Base-by-base conservation (phyloP, 2,329 filamentous ascomycete genomes). In the Microcyclospora tardicrescens region DNA sequence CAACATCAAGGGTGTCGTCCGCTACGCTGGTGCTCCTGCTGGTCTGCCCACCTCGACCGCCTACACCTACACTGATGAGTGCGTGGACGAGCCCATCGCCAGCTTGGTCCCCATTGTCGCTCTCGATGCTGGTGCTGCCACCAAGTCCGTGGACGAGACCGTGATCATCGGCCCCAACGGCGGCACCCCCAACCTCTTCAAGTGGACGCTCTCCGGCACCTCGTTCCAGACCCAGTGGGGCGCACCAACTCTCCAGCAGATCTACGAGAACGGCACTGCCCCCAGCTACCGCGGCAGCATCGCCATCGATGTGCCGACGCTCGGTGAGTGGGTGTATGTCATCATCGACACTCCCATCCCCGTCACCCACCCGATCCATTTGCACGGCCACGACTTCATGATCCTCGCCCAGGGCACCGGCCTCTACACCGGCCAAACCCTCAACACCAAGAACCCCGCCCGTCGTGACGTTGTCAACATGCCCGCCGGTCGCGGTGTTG, bases 181-280 rank as follows among this genome's bases (percentile, higher is more conserved):
- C 28, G 56, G 58, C 15, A 38, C 35, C 5, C 45, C 49, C 28
- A 57, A 51, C 14, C 46, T 65, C 9, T 64, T 57, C 55, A 56
- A 59, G 10, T 67, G 64, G 64, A 58, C 54, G 14, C 50, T 67
- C 2, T 58, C 59, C 41, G 61, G 60, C 45, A 62, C 56, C 2
- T 62, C 59, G 27, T 63, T 66, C 55, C 41, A 50, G 28, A 42
- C 45, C 16, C 43, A 53, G n/a, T 67, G 60, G 58, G 49, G 42
- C 6, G 46, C 64, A 38, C 63, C 64, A 15, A 62, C 62, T 0
- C 51, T 65, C 5, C 37, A 49, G 30, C 49, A 54, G 37, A 54
- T 64, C 36, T 32, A 44, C 27, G 45, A 55, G 15, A 57, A 59
- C 37, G 54, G 55, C 34, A 58, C 53, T 5, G 50, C 59, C 1